Evolutionary conservation across 768 basidiomycete species (phyloP), one percentile per base, ranked within the genome.

Genomic region (Fomitopsis pulvina): DNA sequence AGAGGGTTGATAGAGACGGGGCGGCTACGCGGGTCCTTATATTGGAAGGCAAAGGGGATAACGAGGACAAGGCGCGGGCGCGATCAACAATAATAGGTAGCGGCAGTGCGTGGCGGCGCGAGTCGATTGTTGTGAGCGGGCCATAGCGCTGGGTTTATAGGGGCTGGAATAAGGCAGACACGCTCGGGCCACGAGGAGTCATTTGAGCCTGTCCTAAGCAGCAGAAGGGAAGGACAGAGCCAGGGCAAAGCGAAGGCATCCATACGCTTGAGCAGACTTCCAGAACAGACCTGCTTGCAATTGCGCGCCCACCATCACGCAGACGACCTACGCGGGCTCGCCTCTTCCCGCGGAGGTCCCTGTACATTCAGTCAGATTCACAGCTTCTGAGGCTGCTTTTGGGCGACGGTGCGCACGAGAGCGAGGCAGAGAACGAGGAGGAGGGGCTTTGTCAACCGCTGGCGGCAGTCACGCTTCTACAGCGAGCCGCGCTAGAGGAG

Each of bases 131-230:
- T n/a, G 11, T 2, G 20, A 14, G 40, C 24, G 25, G 48, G 40
- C 12, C 25, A 28, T 26, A n/a, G 39, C 24, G 20, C 10, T 14
- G 39, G 40, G 16, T 49, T 49, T 49, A 49, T 49, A 46, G 48
- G 38, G 34, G 16, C 30, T 4, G 18, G 48, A 22, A 18, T 20
- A 14, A 18, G 14, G 20, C 27, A 27, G 28, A 40, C 34, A 48
- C 27, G 37, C 37, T 39, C 30, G 10, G 40, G 22, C 24, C 39
- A 49, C 39, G 40, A 49, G 48, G 48, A 25, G 28, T 5, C n/a
- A 16, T 14, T 18, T 27, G 25, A 30, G 28, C 29, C n/a, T n/a
- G n/a, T n/a, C n/a, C n/a, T n/a, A n/a, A n/a, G n/a, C n/a, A n/a
- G n/a, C n/a, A n/a, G n/a, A n/a, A n/a, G n/a, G n/a, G n/a, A n/a